Evolutionary conservation across 768 basidiomycete genomes (phyloP).

Genomic region (Sarcodon sp.): DNA sequence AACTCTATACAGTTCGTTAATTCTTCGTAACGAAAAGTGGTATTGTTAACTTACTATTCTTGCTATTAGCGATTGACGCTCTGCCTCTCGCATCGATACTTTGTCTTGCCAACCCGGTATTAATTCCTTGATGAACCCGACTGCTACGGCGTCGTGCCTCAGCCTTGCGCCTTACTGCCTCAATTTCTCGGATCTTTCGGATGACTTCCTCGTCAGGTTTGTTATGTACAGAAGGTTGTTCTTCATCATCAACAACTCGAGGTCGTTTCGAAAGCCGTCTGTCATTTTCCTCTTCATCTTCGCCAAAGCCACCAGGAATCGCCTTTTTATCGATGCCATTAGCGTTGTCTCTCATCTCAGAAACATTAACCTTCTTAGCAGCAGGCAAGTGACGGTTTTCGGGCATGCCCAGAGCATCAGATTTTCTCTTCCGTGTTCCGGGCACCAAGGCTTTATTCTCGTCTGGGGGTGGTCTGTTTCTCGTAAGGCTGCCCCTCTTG

Average conservation of each 20-base stretch:
- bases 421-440: constrained; percentile 29
- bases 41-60: background rate
- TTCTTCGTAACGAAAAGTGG: constrained; percentile 1
- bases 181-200: constrained; percentile 31
- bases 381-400: constrained; percentile 10
- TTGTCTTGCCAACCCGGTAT: constrained; percentile 14
- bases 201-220: constrained; percentile 13
- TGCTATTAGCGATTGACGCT: constrained; percentile 1
- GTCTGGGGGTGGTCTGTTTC: constrained; percentile 10
- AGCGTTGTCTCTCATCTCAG: constrained; percentile 34
- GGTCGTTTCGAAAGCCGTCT: constrained; percentile 32
- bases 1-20: constrained; percentile 12
- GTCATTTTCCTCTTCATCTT: constrained; percentile 25
- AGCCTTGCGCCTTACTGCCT: constrained; percentile 49
- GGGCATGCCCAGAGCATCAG: constrained; percentile 34
- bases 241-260: constrained; percentile 21
- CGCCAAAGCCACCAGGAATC: constrained; percentile 47
- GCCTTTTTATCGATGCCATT: constrained; percentile 28
- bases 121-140: constrained; percentile 16
- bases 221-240: background rate
- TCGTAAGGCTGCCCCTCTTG: constrained; percentile 14
- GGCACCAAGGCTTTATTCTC: background rate
- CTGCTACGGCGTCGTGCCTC: constrained; percentile 61
- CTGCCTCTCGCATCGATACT: constrained; percentile 20
- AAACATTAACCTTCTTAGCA: constrained; percentile 15